Base-by-base conservation (phyloP, 1,284 basidiomycete genomes). In the Apiotrichum porosum region DNA sequence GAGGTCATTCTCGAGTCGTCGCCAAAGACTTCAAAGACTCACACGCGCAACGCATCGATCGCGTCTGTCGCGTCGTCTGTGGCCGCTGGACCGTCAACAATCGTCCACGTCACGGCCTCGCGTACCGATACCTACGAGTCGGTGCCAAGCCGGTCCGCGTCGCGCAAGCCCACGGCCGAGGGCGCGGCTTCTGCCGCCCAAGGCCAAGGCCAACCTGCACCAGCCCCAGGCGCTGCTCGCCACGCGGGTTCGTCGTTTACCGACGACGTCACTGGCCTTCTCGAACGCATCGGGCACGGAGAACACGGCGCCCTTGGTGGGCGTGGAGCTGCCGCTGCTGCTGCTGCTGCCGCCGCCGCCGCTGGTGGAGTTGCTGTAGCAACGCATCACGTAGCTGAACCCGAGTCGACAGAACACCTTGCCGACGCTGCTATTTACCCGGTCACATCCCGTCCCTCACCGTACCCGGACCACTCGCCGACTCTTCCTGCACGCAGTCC, bases 241-340 rank as follows among this genome's bases (percentile, higher is more conserved):
- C 33, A 47, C 22, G 38, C 39, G 17, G 45, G 45, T 18, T 35
- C 54, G 14, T 66, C 61, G 24, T 71, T 71, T 58, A 61, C 61
- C 12, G 58, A 66, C 44, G 65, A 70, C 41, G 65, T 73, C 23
- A 51, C 49, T 10, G 53, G 53, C 9, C 37, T 55, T 3, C 44
- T 55, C 12, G 49, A 55, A 33, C 42, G 49, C 18, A 55, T 55
- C 17, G 42, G 49, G 18, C 53, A 55, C 34, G 43, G 35, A n/a
- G 49, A 51, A 14, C 39, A 34, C 5, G 21, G 19, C 14, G 42
- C 42, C 15, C n/a, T 23, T 21, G 37, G 26, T 37, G n/a, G 17
- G 19, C 30, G 15, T n/a, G 30, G 19, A 3, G 38, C 26, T 9
- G 24, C 26, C 26, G 26, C 8, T 28, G 26, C 8, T 21, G 41